phyloP scores from a whole-genome alignment of 495 filamentous ascomycete species.

The Neurospora sp. region DNA sequence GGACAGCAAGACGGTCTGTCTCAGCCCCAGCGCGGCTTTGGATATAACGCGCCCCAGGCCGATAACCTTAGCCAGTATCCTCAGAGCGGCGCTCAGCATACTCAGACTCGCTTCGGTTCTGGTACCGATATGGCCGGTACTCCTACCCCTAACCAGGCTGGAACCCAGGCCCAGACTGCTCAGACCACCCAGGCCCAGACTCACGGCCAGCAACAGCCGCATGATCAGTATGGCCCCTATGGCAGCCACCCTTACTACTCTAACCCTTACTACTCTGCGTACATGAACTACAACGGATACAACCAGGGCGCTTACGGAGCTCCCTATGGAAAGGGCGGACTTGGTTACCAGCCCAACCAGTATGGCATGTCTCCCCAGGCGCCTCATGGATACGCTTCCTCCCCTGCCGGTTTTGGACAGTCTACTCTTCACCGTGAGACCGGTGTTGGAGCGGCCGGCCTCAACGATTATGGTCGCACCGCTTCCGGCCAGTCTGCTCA shows the following conservation, averaged over 20 bases:
- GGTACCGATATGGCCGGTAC: slow-evolving; percentile 71
- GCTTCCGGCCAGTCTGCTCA: slow-evolving; percentile 65
- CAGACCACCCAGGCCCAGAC: slow-evolving; percentile 51
- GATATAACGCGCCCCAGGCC: slow-evolving; percentile 61
- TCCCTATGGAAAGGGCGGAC: slow-evolving; percentile 66
- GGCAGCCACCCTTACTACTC: slow-evolving; percentile 64
- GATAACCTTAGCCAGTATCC: slow-evolving; percentile 71
- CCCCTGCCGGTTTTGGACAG: slow-evolving; percentile 69
- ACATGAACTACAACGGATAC: slow-evolving; percentile 70
- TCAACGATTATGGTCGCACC: slow-evolving; percentile 66
- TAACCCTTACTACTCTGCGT: slow-evolving; percentile 68
- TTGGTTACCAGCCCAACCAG: slow-evolving; percentile 62
- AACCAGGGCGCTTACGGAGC: slow-evolving; percentile 55
- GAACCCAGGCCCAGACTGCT: slow-evolving; percentile 38
- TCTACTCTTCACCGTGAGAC: slow-evolving; percentile 57
- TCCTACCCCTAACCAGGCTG: slow-evolving; percentile 56
- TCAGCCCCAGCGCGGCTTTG: slow-evolving; percentile 58
- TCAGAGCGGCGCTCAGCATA: slow-evolving; percentile 45
- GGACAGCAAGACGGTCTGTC: slow-evolving; percentile 61
- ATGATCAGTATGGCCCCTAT: slow-evolving; percentile 60
- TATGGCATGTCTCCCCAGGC: slow-evolving; percentile 63
- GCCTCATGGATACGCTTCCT: slow-evolving; percentile 70
- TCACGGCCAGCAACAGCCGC: slow-evolving; percentile 47
- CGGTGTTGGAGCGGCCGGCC: slow-evolving; percentile 35
- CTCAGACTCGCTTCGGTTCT: slow-evolving; percentile 20